Percentiles rank a stretch among this genome's conserved stretches.
These are phyloP conservation scores for Sugiyamaella marilandica DNA, from an alignment of 805 yeast species.

Conservation along the genomic window DNA sequence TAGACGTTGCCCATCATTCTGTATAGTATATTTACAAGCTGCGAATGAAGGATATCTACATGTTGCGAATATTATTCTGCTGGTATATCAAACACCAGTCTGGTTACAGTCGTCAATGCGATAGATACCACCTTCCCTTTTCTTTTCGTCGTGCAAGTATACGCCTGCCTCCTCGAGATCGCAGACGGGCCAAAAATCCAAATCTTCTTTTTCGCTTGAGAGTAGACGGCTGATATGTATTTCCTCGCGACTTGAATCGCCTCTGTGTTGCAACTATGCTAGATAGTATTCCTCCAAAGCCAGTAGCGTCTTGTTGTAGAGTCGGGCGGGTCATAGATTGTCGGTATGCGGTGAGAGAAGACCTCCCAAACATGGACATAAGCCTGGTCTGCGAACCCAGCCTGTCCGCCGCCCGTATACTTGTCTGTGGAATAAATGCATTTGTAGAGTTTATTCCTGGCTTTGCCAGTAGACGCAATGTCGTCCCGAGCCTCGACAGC, in stretches of 20 bases:
- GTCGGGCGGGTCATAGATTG: not conserved
- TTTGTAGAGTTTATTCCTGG: too few relatives aligned
- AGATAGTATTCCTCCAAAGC: constrained; percentile 14
- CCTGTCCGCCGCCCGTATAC: too few relatives aligned
- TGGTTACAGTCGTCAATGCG: constrained; percentile 47
- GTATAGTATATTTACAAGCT: too few relatives aligned
- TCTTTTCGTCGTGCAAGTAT: constrained; percentile 71
- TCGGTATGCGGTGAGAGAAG: not conserved
- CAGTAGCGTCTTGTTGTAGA: constrained; percentile 3
- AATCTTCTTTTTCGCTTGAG: constrained; percentile 82
- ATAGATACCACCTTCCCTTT: constrained; percentile 90
- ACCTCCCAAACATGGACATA: not conserved
- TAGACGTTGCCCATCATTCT: too few relatives aligned
- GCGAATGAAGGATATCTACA: too few relatives aligned
- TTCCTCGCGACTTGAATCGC: constrained; percentile 87
- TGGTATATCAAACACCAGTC: too few relatives aligned
- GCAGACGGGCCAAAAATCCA: constrained; percentile 84
- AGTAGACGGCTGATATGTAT: constrained; percentile 91
- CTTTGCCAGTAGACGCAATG: too few relatives aligned
- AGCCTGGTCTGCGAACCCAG: not conserved
- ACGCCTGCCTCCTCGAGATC: constrained; percentile 69
- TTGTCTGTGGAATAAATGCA: too few relatives aligned
- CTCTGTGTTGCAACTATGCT: constrained; percentile 34
- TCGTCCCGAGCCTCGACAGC: too few relatives aligned
- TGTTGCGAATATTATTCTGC: too few relatives aligned